Evolutionary conservation across 768 basidiomycete genomes (phyloP).

Genomic region (Termitomyces sp.): DNA sequence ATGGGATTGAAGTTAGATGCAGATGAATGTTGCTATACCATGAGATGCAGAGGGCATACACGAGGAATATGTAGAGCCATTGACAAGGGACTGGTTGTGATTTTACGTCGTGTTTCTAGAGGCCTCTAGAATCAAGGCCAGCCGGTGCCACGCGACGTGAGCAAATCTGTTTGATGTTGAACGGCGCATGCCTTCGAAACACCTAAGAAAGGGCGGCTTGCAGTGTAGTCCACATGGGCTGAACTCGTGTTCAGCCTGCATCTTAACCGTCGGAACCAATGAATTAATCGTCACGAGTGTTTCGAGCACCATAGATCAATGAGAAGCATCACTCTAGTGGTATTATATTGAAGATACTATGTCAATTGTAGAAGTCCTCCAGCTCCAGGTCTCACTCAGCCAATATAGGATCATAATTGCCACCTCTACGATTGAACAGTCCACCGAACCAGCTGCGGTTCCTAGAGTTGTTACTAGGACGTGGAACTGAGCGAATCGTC

Average conservation of each 20-base stretch:
- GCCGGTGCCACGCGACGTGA: too few species aligned
- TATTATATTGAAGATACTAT: slow-evolving; percentile 1
- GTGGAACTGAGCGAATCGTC: slow-evolving; percentile 27
- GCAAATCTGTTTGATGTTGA: too few species aligned
- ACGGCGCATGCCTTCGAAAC: too few species aligned
- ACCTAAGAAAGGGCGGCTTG: too few species aligned
- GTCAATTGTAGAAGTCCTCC: slow-evolving; percentile 1
- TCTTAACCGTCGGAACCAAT: background rate
- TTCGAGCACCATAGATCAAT: too few species aligned
- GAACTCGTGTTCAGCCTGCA: background rate
- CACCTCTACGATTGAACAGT: slow-evolving; percentile 37
- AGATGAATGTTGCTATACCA: too few species aligned
- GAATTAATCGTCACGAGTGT: background rate
- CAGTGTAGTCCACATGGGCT: background rate
- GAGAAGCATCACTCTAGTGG: background rate
- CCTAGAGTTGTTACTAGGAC: slow-evolving; percentile 17
- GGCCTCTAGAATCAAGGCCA: too few species aligned
- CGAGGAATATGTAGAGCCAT: too few species aligned
- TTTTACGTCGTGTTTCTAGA: too few species aligned
- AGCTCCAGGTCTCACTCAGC: slow-evolving; percentile 8
- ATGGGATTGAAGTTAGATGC: too few species aligned
- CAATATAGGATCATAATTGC: slow-evolving; percentile 26
- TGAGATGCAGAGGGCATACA: too few species aligned
- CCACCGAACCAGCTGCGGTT: slow-evolving; percentile 48
- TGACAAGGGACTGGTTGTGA: too few species aligned